Evolutionary conservation across 139 green algal genomes (phyloP).

Genomic region (Chlamydomonas applanata): DNA sequence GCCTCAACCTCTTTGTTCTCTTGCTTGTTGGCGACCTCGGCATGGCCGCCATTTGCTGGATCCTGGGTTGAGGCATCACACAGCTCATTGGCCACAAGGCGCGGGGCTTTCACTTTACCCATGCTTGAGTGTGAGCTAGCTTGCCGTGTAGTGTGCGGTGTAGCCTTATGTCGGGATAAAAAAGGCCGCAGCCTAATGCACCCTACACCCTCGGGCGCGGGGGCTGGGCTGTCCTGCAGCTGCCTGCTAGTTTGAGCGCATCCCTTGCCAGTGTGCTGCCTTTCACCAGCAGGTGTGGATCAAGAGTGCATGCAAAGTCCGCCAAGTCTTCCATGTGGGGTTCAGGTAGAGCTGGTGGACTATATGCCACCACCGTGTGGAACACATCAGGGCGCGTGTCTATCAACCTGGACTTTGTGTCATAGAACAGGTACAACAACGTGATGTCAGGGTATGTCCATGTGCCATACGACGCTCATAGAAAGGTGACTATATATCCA

Average conservation of each 20-base stretch:
- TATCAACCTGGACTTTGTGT: background rate
- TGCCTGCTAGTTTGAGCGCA: background rate
- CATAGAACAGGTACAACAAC: constrained; percentile 1
- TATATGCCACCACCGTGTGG: background rate
- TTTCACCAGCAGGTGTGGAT: constrained; percentile 9
- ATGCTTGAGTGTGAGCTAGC: too few relatives aligned
- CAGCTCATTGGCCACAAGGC: too few relatives aligned
- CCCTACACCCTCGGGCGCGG: background rate
- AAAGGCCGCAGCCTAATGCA: too few relatives aligned
- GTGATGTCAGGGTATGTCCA: constrained; percentile 5
- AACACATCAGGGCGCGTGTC: background rate
- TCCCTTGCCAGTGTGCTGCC: background rate
- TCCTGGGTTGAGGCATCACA: too few relatives aligned
- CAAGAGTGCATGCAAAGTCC: constrained; percentile 2
- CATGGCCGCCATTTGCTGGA: too few relatives aligned
- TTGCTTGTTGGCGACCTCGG: too few relatives aligned
- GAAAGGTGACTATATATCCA: constrained; percentile 5
- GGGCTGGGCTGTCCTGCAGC: background rate
- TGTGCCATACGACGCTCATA: background rate
- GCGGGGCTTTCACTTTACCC: too few relatives aligned
- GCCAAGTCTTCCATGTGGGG: background rate
- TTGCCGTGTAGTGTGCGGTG: too few relatives aligned
- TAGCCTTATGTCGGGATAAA: too few relatives aligned
- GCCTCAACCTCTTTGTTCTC: too few relatives aligned
- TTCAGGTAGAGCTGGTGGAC: background rate